phyloP scores from a whole-genome alignment of 495 filamentous ascomycete species.

The Hypoxylon subgilvum region DNA sequence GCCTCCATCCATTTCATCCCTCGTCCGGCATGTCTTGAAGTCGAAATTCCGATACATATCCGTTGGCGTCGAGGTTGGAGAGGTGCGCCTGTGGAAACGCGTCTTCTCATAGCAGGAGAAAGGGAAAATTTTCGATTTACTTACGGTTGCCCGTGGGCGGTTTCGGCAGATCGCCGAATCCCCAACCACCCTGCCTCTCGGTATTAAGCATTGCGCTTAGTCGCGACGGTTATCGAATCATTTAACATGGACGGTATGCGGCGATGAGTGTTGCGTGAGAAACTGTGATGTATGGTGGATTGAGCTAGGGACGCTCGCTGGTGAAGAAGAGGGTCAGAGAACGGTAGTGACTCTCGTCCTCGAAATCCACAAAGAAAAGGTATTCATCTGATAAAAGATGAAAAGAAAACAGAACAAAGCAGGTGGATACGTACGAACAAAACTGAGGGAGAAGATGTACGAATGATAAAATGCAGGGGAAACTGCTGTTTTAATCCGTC shows the following conservation, averaged over 20 bases:
- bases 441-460: background rate
- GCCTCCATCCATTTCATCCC: background rate
- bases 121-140: slow-evolving; percentile 38
- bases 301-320: too few species aligned
- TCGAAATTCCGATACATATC: background rate
- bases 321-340: slow-evolving; percentile 16
- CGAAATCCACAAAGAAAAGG: slow-evolving; percentile 6
- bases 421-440: slow-evolving; percentile 1
- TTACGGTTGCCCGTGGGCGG: slow-evolving; percentile 41
- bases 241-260: slow-evolving; percentile 16
- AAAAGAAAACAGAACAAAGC: slow-evolving; percentile 17
- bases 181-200: slow-evolving; percentile 39
- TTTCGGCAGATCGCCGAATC: slow-evolving; percentile 21
- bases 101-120: slow-evolving; percentile 17
- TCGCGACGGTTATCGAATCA: background rate
- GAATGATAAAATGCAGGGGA: background rate
- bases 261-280: background rate
- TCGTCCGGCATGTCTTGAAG: background rate
- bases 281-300: background rate
- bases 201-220: slow-evolving; percentile 37
- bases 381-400: slow-evolving; percentile 2
- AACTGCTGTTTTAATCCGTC: background rate
- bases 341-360: slow-evolving; percentile 7
- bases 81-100: background rate
- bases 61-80: background rate